Conservation (phyloP, 1,284 basidiomycete species). For the Melampsora larici-populina region DNA sequence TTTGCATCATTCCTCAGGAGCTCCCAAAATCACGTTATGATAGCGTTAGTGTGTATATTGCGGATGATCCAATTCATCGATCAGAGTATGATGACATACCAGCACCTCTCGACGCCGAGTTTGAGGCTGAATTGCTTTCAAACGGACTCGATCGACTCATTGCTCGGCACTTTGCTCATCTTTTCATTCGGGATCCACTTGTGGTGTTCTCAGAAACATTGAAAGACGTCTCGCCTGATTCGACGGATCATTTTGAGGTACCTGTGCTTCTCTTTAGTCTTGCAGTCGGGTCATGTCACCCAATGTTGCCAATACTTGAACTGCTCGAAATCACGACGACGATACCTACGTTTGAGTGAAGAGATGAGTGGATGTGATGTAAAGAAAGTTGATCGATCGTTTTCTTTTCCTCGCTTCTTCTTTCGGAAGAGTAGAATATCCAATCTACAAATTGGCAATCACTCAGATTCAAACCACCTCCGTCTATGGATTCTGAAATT, state of each 20-base stretch:
- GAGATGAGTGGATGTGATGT: too few relatives aligned
- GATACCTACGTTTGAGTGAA: too few relatives aligned
- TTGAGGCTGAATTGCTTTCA: conserved; percentile 61
- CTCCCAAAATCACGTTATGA: conserved; percentile 98
- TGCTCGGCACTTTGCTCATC: conserved; percentile 85
- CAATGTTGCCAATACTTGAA: too few relatives aligned
- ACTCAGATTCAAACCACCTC: conserved; percentile 93
- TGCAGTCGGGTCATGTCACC: neutral
- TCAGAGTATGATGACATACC: conserved; percentile 88
- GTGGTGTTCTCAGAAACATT: conserved; percentile 93
- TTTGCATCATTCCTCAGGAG: conserved; percentile 61
- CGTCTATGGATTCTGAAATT: conserved; percentile 77
- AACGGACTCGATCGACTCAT: conserved; percentile 81
- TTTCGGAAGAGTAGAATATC: conserved; percentile 67
- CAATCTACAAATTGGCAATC: conserved; percentile 99
- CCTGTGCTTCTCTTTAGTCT: conserved; percentile 22
- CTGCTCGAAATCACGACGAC: neutral
- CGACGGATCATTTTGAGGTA: conserved; percentile 86
- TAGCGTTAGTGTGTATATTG: conserved; percentile 90
- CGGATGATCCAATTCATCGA: conserved; percentile 77
- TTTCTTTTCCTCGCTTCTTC: too few relatives aligned
- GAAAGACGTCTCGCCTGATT: conserved; percentile 77
- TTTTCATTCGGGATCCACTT: conserved; percentile 96
- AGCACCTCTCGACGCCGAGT: conserved; percentile 72
- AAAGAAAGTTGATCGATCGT: too few relatives aligned